Conservation (phyloP, 177 flowering plant genomes). For the Vitis hybrid region DNA sequence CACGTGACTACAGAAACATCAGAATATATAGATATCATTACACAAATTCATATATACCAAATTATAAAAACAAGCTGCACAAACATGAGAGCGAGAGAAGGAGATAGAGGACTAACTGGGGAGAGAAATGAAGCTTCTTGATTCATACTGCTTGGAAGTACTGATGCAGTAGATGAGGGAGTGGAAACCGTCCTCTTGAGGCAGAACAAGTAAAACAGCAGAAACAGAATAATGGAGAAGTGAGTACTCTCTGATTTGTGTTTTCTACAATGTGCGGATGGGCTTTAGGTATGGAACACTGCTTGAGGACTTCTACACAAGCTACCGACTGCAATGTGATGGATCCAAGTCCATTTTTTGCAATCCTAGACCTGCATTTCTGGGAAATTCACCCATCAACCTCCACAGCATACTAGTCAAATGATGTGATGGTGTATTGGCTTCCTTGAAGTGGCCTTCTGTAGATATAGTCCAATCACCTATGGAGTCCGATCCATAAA, state of each 20-base stretch:
- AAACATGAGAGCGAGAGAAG: constrained; percentile 2
- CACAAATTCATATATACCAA: background rate
- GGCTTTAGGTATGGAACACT: constrained; percentile 11
- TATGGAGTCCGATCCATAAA: background rate
- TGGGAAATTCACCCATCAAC: constrained; percentile 1
- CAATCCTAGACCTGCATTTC: constrained; percentile 9
- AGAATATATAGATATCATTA: background rate
- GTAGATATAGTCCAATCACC: background rate
- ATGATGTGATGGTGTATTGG: constrained; percentile 10
- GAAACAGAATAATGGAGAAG: constrained; percentile 79
- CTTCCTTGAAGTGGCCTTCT: background rate
- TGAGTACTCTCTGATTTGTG: constrained; percentile 17
- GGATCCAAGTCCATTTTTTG: constrained; percentile 13
- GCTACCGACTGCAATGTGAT: constrained; percentile 1
- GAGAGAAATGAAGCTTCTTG: constrained; percentile 29
- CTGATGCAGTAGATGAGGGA: constrained; percentile 27
- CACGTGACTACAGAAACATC: constrained; percentile 28
- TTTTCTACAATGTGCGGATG: background rate
- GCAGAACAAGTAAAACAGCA: constrained; percentile 85
- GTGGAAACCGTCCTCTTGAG: constrained; percentile 72
- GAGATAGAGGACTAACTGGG: constrained; percentile 27
- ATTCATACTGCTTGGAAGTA: constrained; percentile 32
- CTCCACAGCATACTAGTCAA: background rate
- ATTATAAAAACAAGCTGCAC: background rate
- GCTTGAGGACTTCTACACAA: constrained; percentile 10